A percentile compares a stretch with the other conserved stretches of the same genome.
Conservation (phyloP, 331 rosid genomes). For the Rosa hybrid region DNA sequence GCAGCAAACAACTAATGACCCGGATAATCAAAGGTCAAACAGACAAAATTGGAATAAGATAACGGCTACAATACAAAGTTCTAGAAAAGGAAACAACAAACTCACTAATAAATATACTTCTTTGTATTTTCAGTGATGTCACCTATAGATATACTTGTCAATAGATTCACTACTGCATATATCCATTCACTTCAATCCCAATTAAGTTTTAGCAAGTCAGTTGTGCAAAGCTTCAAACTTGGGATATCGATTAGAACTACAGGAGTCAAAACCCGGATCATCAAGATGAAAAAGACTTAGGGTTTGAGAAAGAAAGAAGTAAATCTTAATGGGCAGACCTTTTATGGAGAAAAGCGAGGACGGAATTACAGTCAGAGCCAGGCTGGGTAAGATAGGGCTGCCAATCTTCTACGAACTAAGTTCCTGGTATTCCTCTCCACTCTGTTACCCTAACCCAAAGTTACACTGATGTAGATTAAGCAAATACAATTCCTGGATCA, state of each 20-base stretch:
- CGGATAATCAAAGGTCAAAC: no score
- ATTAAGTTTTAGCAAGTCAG: not conserved
- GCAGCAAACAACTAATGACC: no score
- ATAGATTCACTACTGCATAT: no score
- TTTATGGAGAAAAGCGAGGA: slow-evolving; percentile 67
- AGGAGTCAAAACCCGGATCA: not conserved
- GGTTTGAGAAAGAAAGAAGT: not conserved
- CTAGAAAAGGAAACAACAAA: no score
- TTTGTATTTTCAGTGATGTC: no score
- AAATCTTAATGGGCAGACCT: slow-evolving; percentile 36
- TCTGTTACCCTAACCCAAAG: not conserved
- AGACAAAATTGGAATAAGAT: no score
- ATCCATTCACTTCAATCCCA: no score
- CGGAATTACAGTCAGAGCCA: slow-evolving; percentile 60
- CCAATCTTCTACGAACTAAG: slow-evolving; percentile 73
- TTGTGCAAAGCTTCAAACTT: not conserved
- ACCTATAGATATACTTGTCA: no score
- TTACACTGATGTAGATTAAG: no score
- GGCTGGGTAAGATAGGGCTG: slow-evolving; percentile 64
- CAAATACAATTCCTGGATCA: no score
- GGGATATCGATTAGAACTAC: not conserved
- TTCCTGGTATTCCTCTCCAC: slow-evolving; percentile 86
- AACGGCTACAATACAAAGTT: no score
- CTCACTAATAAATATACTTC: no score
- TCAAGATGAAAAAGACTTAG: not conserved